Evolutionary conservation across 176 grass and related monocot species (phyloP).

Genomic region (Phoenix dactylifera): DNA sequence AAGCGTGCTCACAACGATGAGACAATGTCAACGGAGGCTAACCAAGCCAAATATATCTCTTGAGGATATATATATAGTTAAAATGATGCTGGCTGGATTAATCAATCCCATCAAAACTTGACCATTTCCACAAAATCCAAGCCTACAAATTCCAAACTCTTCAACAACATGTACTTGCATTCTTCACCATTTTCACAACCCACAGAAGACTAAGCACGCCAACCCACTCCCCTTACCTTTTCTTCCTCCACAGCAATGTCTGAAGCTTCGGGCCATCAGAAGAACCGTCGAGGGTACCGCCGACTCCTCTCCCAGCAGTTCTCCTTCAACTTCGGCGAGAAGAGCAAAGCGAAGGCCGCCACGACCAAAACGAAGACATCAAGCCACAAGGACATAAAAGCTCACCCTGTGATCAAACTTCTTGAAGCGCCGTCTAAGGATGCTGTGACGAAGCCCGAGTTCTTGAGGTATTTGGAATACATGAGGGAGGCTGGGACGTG

Average conservation of each 20-base stretch:
- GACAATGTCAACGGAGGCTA: no score
- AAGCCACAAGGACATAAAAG: not conserved
- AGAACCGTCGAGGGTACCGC: conserved; percentile 20
- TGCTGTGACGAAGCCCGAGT: conserved; percentile 22
- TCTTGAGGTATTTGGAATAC: conserved; percentile 44
- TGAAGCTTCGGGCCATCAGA: conserved; percentile 2
- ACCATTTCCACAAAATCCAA: no score
- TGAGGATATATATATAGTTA: no score
- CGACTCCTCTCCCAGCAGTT: conserved; percentile 27
- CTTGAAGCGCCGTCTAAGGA: conserved; percentile 14
- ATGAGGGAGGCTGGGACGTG: conserved; percentile 35
- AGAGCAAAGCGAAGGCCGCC: not conserved
- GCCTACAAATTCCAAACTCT: no score
- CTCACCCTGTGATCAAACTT: conserved; percentile 27
- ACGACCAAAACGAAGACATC: conserved; percentile 8
- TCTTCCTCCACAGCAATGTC: conserved; percentile 13
- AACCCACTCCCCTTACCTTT: not conserved
- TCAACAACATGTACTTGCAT: no score
- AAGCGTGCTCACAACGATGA: no score
- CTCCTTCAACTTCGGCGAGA: conserved; percentile 20
- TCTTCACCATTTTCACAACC: no score
- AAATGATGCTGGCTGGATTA: no score
- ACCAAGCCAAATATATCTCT: no score
- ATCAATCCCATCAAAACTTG: no score
- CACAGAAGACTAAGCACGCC: no score